Conservation (phyloP, 2,329 filamentous ascomycete genomes). For the Trichoderma koningii region DNA sequence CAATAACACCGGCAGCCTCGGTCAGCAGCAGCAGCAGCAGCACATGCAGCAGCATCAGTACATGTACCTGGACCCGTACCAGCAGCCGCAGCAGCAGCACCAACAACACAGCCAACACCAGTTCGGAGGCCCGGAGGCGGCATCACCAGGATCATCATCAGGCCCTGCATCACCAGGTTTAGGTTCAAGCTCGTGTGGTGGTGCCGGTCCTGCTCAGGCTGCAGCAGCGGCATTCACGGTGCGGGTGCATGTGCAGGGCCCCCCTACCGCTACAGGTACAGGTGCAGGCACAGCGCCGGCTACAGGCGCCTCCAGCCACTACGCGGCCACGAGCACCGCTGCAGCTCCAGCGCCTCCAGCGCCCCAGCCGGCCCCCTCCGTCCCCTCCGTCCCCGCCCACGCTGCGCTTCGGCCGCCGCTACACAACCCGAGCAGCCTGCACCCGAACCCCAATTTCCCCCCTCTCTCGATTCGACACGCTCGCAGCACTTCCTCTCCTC, state of each 20-base stretch:
- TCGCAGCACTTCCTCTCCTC: conserved; percentile 29
- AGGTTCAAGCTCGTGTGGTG: too few species aligned
- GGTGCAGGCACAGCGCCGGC: too few species aligned
- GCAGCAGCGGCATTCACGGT: neutral
- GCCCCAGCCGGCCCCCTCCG: conserved; percentile 3
- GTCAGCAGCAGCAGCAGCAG: neutral
- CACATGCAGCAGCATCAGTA: too few species aligned
- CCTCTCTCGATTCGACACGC: conserved; percentile 27
- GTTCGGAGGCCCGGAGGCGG: conserved; percentile 9
- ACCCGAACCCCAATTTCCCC: conserved; percentile 24
- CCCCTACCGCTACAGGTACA: conserved; percentile 5
- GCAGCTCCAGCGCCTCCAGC: conserved; percentile 6
- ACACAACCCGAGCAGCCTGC: conserved; percentile 13
- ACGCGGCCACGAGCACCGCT: too few species aligned
- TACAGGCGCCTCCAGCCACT: conserved; percentile 8
- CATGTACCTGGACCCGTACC: too few species aligned
- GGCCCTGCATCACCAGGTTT: too few species aligned
- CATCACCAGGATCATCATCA: too few species aligned
- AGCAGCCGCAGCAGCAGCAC: neutral
- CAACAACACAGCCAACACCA: neutral
- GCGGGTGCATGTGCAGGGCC: conserved; percentile 8
- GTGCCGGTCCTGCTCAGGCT: too few species aligned
- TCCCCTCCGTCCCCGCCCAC: conserved; percentile 13
- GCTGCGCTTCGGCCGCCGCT: conserved; percentile 11
- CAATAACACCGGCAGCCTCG: neutral